These are phyloP conservation scores for Chytriomyces hyalinus DNA, from an alignment of 192 early-diverging fungal genomes.

Conservation along the genomic window DNA sequence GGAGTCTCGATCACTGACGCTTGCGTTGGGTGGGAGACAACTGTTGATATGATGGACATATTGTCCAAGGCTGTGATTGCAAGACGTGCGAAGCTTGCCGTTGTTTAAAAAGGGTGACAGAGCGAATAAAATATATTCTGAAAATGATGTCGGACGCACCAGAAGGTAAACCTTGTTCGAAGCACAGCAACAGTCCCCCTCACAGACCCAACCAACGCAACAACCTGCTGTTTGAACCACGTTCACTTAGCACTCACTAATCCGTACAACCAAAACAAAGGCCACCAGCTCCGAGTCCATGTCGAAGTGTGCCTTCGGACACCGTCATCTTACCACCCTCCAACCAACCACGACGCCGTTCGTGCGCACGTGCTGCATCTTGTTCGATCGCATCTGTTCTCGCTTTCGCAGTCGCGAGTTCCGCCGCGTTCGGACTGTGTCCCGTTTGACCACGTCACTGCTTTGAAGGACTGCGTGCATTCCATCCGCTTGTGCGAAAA, in stretches of 20 bases:
- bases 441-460: neutral
- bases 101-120: neutral
- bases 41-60: conserved; percentile 74
- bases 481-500: conserved; percentile 7
- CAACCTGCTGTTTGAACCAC: too few relatives aligned
- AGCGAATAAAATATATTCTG: too few relatives aligned
- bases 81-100: neutral
- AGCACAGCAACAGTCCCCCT: too few relatives aligned
- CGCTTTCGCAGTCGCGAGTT: neutral
- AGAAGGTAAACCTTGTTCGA: too few relatives aligned
- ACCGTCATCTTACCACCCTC: neutral
- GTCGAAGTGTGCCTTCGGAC: neutral
- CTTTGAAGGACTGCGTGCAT: neutral
- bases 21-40: conserved; percentile 86
- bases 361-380: neutral
- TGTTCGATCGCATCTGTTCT: neutral
- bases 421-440: neutral
- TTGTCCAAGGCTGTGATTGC: conserved; percentile 71
- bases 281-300: neutral
- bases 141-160: too few relatives aligned
- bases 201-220: too few relatives aligned
- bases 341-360: neutral
- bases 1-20: conserved; percentile 94
- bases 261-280: too few relatives aligned
- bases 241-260: too few relatives aligned